Evolutionary conservation across 2,329 filamentous ascomycete species (phyloP).

Genomic region (Colletotrichum liaoningense): DNA sequence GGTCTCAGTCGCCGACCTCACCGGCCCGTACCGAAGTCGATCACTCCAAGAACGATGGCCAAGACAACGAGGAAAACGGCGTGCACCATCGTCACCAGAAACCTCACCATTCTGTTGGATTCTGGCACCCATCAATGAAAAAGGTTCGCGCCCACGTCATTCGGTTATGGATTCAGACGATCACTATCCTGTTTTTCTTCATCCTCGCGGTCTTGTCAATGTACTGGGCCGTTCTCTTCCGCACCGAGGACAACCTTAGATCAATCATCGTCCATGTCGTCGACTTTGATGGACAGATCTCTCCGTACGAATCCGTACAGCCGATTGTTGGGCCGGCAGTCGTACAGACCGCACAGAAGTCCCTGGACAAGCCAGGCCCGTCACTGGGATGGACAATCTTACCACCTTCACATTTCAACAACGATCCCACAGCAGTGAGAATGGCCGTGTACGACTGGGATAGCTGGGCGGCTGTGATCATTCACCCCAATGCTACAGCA

Average conservation of each 20-base stretch:
- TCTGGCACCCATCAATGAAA: conserved; percentile 52
- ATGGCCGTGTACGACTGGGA: conserved; percentile 69
- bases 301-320: conserved; percentile 60
- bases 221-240: conserved; percentile 70
- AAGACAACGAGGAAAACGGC: not conserved
- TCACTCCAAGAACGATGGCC: not conserved
- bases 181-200: conserved; percentile 61
- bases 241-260: conserved; percentile 59
- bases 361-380: conserved; percentile 49
- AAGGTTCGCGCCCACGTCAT: conserved; percentile 43
- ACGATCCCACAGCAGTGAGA: conserved; percentile 67
- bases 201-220: conserved; percentile 67
- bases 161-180: conserved; percentile 41
- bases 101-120: conserved; percentile 52
- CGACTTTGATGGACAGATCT: conserved; percentile 69
- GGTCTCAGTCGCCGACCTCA: not conserved
- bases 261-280: conserved; percentile 68
- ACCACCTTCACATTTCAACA: conserved; percentile 61
- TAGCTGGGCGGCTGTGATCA: conserved; percentile 70
- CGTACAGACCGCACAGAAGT: conserved; percentile 55
- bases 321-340: conserved; percentile 69
- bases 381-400: conserved; percentile 63
- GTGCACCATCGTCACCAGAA: not conserved
- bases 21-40: not conserved
- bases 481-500: conserved; percentile 71